Evolutionary conservation across 345 rosid species (phyloP).

Genomic region (Cardamine occulta): DNA sequence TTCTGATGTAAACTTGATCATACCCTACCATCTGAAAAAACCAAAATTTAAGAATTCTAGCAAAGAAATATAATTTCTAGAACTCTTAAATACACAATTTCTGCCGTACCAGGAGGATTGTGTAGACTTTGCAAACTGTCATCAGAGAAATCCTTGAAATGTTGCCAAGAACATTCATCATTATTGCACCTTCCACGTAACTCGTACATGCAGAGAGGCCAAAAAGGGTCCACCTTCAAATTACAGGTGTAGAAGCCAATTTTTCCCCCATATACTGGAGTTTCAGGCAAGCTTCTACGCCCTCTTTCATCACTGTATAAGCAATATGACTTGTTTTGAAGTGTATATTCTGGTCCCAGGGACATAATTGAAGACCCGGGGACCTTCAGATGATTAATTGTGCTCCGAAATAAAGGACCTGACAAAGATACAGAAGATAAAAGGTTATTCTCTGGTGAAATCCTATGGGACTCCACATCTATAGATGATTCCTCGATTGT

Average conservation of each 20-base stretch:
- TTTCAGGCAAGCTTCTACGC: slow-evolving; percentile 34
- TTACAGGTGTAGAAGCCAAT: slow-evolving; percentile 55
- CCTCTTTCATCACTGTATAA: slow-evolving; percentile 44
- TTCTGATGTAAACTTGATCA: slow-evolving; percentile 44
- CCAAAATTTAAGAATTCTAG: slow-evolving; percentile 32
- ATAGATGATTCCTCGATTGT: slow-evolving; percentile 35
- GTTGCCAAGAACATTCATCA: slow-evolving; percentile 95
- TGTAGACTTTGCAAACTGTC: slow-evolving; percentile 44
- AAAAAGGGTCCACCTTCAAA: slow-evolving; percentile 68
- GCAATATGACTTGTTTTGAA: slow-evolving; percentile 38
- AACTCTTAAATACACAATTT: slow-evolving; percentile 10
- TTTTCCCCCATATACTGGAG: slow-evolving; percentile 46
- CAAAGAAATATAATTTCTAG: slow-evolving; percentile 22
- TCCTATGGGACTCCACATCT: slow-evolving; percentile 44
- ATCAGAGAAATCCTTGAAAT: slow-evolving; percentile 59
- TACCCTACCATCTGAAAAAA: slow-evolving; percentile 57
- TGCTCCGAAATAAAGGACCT: slow-evolving; percentile 55
- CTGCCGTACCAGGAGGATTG: slow-evolving; percentile 49
- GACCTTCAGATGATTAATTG: slow-evolving; percentile 59
- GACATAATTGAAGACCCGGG: slow-evolving; percentile 37
- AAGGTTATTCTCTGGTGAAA: slow-evolving; percentile 38
- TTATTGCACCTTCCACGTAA: slow-evolving; percentile 97
- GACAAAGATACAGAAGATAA: slow-evolving; percentile 40
- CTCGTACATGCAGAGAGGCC: slow-evolving; percentile 92
- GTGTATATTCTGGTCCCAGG: slow-evolving; percentile 39